Conservation (phyloP, 495 filamentous ascomycete species). For the Neurospora sp. region DNA sequence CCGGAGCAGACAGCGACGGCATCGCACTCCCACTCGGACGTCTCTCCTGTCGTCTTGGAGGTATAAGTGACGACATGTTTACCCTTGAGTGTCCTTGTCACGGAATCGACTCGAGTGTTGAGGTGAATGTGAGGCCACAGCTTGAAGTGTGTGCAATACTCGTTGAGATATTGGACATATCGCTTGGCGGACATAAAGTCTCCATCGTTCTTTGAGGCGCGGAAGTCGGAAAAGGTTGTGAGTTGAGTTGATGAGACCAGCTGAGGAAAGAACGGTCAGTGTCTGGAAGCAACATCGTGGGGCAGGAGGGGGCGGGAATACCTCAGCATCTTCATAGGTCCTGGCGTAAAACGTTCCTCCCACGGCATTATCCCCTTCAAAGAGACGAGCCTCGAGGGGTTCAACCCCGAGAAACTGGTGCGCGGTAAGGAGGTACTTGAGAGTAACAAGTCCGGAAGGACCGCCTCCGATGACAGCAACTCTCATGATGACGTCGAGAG, state of each 20-base stretch:
- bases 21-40: slow-evolving; percentile 24
- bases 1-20: slow-evolving; percentile 36
- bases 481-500: slow-evolving; percentile 2
- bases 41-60: not conserved
- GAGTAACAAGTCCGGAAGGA: slow-evolving; percentile 34
- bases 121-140: slow-evolving; percentile 31
- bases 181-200: slow-evolving; percentile 27
- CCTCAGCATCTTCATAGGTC: slow-evolving; percentile 29
- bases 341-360: slow-evolving; percentile 25
- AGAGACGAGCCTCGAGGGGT: slow-evolving; percentile 26
- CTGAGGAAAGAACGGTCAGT: slow-evolving; percentile 10
- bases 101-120: slow-evolving; percentile 14
- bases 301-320: not conserved
- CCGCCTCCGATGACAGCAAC: slow-evolving; percentile 37
- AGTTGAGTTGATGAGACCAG: slow-evolving; percentile 34
- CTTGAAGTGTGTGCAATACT: slow-evolving; percentile 30
- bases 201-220: slow-evolving; percentile 15
- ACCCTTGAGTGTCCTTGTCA: slow-evolving; percentile 12
- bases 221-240: slow-evolving; percentile 33
- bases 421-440: slow-evolving; percentile 32
- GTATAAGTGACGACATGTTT: slow-evolving; percentile 22
- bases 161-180: slow-evolving; percentile 29
- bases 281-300: not conserved
- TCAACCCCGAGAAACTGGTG: slow-evolving; percentile 18
- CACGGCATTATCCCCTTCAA: slow-evolving; percentile 13